Evolutionary conservation across 768 basidiomycete genomes (phyloP).

Genomic region (Trametes maxima): DNA sequence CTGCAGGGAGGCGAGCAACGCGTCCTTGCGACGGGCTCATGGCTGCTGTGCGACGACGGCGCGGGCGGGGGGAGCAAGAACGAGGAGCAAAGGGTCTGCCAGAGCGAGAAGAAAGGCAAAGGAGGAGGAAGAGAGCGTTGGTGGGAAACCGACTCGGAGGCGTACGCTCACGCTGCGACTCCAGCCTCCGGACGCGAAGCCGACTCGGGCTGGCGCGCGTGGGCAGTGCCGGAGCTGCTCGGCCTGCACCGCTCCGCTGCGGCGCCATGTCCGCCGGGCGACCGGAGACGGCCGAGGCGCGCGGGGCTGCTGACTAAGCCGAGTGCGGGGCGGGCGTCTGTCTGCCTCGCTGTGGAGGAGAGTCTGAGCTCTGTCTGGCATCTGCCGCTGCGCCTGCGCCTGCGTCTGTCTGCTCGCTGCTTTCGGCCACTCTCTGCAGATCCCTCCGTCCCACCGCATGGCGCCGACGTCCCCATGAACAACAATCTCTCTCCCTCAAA

Average conservation of each 20-base stretch:
- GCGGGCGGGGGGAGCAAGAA: not conserved
- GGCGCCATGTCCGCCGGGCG: not conserved
- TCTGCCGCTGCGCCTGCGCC: not conserved
- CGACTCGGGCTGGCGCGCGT: not conserved
- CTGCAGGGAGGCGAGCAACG: constrained; percentile 9
- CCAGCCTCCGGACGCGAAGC: not conserved
- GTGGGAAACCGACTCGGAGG: constrained; percentile 12
- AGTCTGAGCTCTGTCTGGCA: not conserved
- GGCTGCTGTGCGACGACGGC: constrained; percentile 5
- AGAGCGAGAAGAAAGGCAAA: constrained; percentile 18
- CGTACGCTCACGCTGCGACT: constrained; percentile 2
- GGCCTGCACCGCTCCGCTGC: constrained; percentile 18
- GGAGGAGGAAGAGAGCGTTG: constrained; percentile 4
- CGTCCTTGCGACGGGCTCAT: constrained; percentile 22
- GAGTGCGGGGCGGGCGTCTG: constrained; percentile 4
- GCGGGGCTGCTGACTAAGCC: constrained; percentile 2
- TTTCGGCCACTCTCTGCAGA: constrained; percentile 2
- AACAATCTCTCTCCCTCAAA: constrained; percentile 51
- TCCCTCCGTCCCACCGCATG: constrained; percentile 22
- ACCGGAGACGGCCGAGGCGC: not conserved
- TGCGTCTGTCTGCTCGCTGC: not conserved
- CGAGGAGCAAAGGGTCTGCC: not conserved
- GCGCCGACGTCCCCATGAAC: constrained; percentile 39
- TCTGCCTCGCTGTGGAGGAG: not conserved
- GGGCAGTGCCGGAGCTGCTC: not conserved